These are phyloP conservation scores for Endocarpon pusillum DNA, from an alignment of 495 filamentous ascomycete species.

Conservation along the genomic window DNA sequence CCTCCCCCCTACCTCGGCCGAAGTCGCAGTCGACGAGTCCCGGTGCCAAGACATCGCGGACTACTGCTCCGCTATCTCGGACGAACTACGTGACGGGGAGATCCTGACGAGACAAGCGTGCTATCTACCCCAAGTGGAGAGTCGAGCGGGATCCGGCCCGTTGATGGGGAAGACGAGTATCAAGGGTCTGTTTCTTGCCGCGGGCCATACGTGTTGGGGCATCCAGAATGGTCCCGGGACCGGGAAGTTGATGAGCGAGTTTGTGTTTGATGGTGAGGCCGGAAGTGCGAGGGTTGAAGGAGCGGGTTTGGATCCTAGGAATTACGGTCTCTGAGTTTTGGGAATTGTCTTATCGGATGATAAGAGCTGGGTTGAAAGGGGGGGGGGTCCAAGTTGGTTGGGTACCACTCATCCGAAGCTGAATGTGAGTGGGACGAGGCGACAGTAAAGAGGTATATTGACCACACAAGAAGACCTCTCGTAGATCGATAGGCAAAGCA, in stretches of 20 bases:
- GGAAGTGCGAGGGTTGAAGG: constrained; percentile 62
- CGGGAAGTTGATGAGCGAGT: constrained; percentile 73
- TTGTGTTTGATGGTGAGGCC: constrained; percentile 64
- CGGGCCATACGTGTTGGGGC: constrained; percentile 94
- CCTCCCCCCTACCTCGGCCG: constrained; percentile 57
- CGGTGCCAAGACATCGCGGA: constrained; percentile 81
- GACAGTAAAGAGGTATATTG: too few species aligned
- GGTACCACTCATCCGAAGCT: too few species aligned
- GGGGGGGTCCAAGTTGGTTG: too few species aligned
- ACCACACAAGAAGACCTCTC: too few species aligned
- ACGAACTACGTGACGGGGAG: constrained; percentile 57
- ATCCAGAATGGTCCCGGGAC: constrained; percentile 93
- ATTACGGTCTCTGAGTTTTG: constrained; percentile 21
- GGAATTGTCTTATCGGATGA: background rate
- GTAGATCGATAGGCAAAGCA: too few species aligned
- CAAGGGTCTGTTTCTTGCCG: constrained; percentile 64
- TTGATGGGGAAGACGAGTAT: constrained; percentile 61
- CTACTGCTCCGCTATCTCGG: constrained; percentile 61
- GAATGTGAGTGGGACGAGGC: too few species aligned
- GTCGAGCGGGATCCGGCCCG: constrained; percentile 46
- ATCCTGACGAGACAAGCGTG: constrained; percentile 78
- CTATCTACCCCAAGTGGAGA: constrained; percentile 67
- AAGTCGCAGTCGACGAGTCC: constrained; percentile 56
- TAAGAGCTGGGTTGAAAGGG: too few species aligned
- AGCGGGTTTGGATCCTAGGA: constrained; percentile 51